Evolutionary conservation across 495 filamentous ascomycete species (phyloP), one percentile per base, ranked within the genome.

Genomic region (Lepraria neglecta): DNA sequence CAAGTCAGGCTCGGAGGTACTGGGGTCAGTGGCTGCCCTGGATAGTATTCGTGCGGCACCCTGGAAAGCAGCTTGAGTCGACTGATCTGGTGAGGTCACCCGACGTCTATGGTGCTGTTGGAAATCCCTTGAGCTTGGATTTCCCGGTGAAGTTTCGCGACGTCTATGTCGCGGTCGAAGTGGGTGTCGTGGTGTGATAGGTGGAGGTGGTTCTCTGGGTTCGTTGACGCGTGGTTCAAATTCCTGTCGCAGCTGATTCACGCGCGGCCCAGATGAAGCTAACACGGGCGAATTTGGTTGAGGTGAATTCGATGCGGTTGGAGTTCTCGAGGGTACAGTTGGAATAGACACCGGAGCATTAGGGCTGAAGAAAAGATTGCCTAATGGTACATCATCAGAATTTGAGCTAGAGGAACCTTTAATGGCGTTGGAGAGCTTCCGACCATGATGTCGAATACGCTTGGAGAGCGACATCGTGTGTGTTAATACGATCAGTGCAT

Each of bases 91-190:
- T 10, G 28, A 53, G 31, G 50, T 35, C n/a, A n/a, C 50, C 6
- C 27, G 27, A 35, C 50, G 50, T 53, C 50, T 53, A 53, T 35
- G 50, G 50, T 31, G 50, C 30, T 33, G 28, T 53, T 10, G 27
- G 28, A 3, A 38, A 6, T 38, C 7, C 35, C 7, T 38, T 38
- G 7, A 38, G 7, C 6, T 38, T 12, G 35, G 35, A 38, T 5
- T 24, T 24, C 24, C 12, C 30, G 47, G 47, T 6, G 47, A 50
- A 50, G 47, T 50, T 27, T 50, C 47, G 3, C 47, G 19, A 30
- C 47, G 47, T 50, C 47, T 50, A 28, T 31, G 47, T 21, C 47
- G 47, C 24, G 30, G 21, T 50, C 12, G 47, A 24, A 5, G 27
- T 4, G 4, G 12, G 24, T 30, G 6, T 6, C 5, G 48, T 21